These are phyloP conservation scores for Ophiostoma sp. DNA, from an alignment of 2,329 filamentous ascomycete genomes.

Conservation along the genomic window DNA sequence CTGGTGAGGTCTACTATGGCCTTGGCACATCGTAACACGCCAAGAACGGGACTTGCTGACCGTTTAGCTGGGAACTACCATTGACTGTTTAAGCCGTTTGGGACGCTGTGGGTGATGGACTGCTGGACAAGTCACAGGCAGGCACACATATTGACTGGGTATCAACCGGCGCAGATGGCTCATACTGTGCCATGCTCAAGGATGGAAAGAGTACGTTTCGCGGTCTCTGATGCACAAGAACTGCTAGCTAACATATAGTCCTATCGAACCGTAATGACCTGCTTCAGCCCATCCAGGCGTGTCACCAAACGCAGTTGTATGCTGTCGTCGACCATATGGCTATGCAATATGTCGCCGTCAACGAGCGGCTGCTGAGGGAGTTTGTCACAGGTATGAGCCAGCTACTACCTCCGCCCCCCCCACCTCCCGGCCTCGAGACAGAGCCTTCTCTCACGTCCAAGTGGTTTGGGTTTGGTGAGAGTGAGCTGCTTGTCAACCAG, in stretches of 20 bases:
- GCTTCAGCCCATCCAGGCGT: not conserved
- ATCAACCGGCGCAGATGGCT: not conserved
- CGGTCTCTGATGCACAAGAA: not conserved
- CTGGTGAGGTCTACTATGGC: not conserved
- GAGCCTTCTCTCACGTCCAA: conserved; percentile 15
- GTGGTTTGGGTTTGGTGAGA: conserved; percentile 23
- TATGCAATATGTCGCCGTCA: not conserved
- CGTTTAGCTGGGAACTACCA: not conserved
- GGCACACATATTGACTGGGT: not conserved
- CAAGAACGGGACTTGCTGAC: not conserved
- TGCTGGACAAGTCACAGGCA: not conserved
- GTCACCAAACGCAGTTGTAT: not conserved
- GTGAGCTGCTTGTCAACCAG: conserved; percentile 59
- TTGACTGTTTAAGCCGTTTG: not conserved
- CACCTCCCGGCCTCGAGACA: not conserved
- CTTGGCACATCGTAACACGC: not conserved
- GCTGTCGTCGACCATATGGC: not conserved
- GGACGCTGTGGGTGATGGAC: not conserved
- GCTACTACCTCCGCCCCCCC: not conserved
- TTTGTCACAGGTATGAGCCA: not conserved
- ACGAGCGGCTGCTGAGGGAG: not conserved
- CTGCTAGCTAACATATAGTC: not conserved
- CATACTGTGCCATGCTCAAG: conserved; percentile 1
- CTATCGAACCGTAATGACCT: not conserved
- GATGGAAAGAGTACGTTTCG: not conserved